Evolutionary conservation across 1,139 yeast genomes (phyloP), one percentile per base, ranked within the genome.

Genomic region (Suhomyces bokatorum): DNA sequence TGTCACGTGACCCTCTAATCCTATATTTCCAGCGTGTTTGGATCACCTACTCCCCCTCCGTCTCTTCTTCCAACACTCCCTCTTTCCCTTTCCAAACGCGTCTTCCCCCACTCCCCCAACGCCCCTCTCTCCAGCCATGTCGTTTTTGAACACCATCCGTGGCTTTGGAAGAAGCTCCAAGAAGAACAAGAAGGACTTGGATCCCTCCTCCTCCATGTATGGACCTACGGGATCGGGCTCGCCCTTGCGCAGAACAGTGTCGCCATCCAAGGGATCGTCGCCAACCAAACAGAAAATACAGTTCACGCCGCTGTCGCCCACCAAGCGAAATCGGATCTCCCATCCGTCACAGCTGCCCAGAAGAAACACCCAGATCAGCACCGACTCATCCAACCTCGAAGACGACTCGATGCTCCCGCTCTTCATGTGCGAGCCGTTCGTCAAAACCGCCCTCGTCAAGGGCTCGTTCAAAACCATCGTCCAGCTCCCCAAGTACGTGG

Each of bases 381-480:
- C 52, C 40, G 32, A 48, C 33, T 13, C 52, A 4, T 24, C 40
- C 14, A 44, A 27, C 40, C 34, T 32, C 14, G 49, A 46, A 12
- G 37, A 43, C 2, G 39, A 13, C 28, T 10, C 14, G 35, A 13
- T 36, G 37, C 57, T 68, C 42, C 57, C 68, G 43, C 95, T 86
- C 39, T 93, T 90, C 60, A 64, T 93, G 57, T 85, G 95, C 61
- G 97, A 91, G 55, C 98, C 98, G 12, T 95, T 87, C 65, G 95
- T 91, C 6, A 85, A 91, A 50, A 88, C 97, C 0, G 96, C 98
- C 0, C 73, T 93, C 37, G 99, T 95, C 29, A 93, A 93, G 60
- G 99, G 99, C n/a, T 87, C 96, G 1, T 95, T 90, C 70, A 90
- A 87, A 58, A 91, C 99, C 1, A 93, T 93, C 52, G 98, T 93